A percentile compares a stretch with the other conserved stretches of the same genome.
Conservation (phyloP, 805 yeast genomes). For the Lipomyces orientalis region DNA sequence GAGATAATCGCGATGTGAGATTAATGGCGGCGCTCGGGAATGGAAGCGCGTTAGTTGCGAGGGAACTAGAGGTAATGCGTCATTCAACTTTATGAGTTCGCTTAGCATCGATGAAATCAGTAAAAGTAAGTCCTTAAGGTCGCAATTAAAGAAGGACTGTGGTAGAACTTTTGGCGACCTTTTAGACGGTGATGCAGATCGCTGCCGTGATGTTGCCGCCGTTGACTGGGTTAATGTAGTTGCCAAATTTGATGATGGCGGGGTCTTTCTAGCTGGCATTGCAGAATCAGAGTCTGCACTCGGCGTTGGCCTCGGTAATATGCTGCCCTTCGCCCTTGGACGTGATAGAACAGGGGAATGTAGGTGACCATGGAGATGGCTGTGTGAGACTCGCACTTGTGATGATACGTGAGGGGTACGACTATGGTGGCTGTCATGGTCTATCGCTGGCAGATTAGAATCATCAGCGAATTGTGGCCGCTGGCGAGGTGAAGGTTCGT, state of each 20-base stretch:
- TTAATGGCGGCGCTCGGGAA: constrained; percentile 89
- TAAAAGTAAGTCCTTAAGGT: constrained; percentile 69
- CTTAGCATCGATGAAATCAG: constrained; percentile 80
- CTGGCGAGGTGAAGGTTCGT: constrained; percentile 20
- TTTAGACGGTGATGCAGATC: neutral
- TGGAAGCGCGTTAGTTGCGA: constrained; percentile 80
- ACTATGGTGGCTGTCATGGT: neutral
- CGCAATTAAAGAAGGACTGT: constrained; percentile 63
- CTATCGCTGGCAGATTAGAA: neutral
- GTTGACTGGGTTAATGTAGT: neutral
- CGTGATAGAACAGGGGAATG: constrained; percentile 5
- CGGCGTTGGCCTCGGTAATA: neutral
- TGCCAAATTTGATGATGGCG: neutral
- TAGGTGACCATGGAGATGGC: neutral
- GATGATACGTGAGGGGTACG: neutral
- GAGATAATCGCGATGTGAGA: constrained; percentile 78
- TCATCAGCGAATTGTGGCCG: constrained; percentile 20
- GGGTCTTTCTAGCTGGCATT: neutral
- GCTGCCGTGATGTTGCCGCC: neutral
- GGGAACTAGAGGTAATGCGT: constrained; percentile 51
- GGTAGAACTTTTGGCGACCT: constrained; percentile 49
- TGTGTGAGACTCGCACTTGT: neutral
- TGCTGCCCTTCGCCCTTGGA: constrained; percentile 1
- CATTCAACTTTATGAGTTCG: constrained; percentile 77
- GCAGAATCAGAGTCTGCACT: neutral